Base-by-base conservation (phyloP, 1,284 basidiomycete genomes). In the Macrocystidia cucumis region DNA sequence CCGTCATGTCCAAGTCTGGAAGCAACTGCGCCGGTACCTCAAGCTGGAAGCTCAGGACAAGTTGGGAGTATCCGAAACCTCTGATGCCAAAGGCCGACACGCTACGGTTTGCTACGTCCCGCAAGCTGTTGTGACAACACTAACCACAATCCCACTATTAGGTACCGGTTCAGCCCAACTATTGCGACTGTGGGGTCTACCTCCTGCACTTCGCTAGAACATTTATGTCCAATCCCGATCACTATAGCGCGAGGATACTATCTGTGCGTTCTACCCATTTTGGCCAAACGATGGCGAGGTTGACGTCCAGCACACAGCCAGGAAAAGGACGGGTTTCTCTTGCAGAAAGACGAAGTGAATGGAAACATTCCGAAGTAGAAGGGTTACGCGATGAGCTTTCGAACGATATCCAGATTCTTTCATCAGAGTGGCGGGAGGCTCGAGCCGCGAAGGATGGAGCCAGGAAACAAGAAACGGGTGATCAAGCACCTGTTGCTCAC, bases 161-260 rank as follows among this genome's bases (percentile, higher is more conserved):
- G 80, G 81, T 85, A 8, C 89, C 90, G 5, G 62, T 64, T 28
- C 91, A 93, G 52, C 78, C 78, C 5, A 92, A 93, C 55, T 86
- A 65, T 42, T 87, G 82, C 51, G 90, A 93, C 52, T 93, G 91
- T 47, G 91, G 91, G 4, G 50, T 89, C 24, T 91, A 86, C 54
- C 62, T 91, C 6, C 59, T 91, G n/a, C 84, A 91, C 47, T 84
- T 86, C 33, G 78, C 77, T n/a, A 65, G 74, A 42, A 72, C 66
- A 1, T 88, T 91, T 55, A 72, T 89, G 56, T 59, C 50, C 7
- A 59, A 80, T 40, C 77, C 83, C 0, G 49, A 53, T 1, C 48
- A 53, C 4, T 69, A 69, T 32, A 59, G 55, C 34, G n/a, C n/a
- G n/a, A n/a, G n/a, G 44, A 62, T 5, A 48, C 63, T 22, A 78